A percentile compares a stretch with the other conserved stretches of the same genome.
phyloP scores from a whole-genome alignment of 2,329 filamentous ascomycete genomes.

The Colletotrichum endophyticum region DNA sequence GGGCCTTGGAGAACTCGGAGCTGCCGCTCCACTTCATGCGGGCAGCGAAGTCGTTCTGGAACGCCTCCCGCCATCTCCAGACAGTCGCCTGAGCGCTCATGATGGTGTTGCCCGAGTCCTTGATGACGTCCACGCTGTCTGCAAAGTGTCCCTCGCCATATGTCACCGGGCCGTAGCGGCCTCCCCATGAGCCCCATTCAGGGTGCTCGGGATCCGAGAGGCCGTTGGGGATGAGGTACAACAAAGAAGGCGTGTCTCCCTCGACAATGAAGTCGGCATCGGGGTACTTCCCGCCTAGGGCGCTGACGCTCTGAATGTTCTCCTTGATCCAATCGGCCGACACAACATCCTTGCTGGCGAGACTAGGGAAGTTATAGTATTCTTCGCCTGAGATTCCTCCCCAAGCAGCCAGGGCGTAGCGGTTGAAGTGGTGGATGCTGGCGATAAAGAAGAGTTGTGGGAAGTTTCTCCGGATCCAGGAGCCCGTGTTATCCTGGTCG shows the following conservation, averaged over 20 bases:
- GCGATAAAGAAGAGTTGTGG: constrained; percentile 54
- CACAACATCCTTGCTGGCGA: constrained; percentile 47
- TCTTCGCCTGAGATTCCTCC: constrained; percentile 53
- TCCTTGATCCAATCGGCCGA: constrained; percentile 48
- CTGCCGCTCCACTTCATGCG: constrained; percentile 21
- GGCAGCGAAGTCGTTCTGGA: constrained; percentile 46
- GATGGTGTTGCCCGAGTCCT: constrained; percentile 35
- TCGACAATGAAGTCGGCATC: constrained; percentile 51
- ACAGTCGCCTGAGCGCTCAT: constrained; percentile 51
- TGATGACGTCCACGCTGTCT: constrained; percentile 37
- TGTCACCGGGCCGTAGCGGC: constrained; percentile 33
- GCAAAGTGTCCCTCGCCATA: constrained; percentile 26
- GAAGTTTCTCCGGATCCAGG: constrained; percentile 56
- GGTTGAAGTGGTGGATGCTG: constrained; percentile 53
- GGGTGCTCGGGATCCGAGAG: constrained; percentile 40
- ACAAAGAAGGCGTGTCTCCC: constrained; percentile 48
- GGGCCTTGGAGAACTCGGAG: not conserved
- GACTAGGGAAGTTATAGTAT: constrained; percentile 51
- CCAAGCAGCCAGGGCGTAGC: constrained; percentile 54
- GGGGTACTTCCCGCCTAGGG: constrained; percentile 42
- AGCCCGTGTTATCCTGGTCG: constrained; percentile 57
- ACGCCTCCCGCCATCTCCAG: constrained; percentile 58
- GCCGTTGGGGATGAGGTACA: constrained; percentile 46
- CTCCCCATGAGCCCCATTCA: constrained; percentile 48
- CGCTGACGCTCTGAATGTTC: constrained; percentile 50